Conservation (phyloP, 139 green algal species). For the Chlamydomonas schloesseri region DNA sequence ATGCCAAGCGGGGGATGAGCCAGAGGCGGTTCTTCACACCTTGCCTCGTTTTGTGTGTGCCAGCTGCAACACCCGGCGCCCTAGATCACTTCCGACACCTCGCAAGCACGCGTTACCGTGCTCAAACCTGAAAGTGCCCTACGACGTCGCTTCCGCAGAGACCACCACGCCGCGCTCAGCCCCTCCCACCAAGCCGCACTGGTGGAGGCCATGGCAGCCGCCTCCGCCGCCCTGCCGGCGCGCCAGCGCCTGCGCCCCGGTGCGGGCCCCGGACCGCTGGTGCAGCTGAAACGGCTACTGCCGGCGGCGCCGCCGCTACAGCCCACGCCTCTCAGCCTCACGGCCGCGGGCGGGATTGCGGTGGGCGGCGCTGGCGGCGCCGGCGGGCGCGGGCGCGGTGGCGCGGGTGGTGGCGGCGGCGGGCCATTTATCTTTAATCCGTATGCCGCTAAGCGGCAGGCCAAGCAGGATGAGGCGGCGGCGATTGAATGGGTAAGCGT, state of each 20-base stretch:
- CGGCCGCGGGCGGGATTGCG: constrained; percentile 3
- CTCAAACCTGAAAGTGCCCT: too few relatives aligned
- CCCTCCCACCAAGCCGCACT: constrained; percentile 64
- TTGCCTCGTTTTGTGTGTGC: too few relatives aligned
- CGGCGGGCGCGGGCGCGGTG: not conserved
- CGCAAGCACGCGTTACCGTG: too few relatives aligned
- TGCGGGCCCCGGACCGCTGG: constrained; percentile 56
- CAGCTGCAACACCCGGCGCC: too few relatives aligned
- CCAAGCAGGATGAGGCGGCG: constrained; percentile 22
- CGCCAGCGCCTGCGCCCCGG: constrained; percentile 28
- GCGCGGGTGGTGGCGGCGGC: not conserved
- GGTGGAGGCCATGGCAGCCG: constrained; percentile 64
- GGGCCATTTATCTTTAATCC: constrained; percentile 84
- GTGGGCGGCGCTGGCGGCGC: not conserved
- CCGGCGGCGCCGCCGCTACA: constrained; percentile 34
- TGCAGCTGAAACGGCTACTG: constrained; percentile 47
- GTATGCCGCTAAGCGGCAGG: constrained; percentile 62
- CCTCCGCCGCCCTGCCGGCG: constrained; percentile 28
- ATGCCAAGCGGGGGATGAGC: too few relatives aligned
- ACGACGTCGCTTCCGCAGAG: too few relatives aligned
- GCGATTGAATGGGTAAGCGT: constrained; percentile 28
- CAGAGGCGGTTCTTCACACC: too few relatives aligned
- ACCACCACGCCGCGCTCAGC: constrained; percentile 58
- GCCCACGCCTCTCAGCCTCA: not conserved
- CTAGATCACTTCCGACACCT: too few relatives aligned